Base-by-base conservation (phyloP, 176 grass and related monocot genomes). In the Aegilops tauschii region DNA sequence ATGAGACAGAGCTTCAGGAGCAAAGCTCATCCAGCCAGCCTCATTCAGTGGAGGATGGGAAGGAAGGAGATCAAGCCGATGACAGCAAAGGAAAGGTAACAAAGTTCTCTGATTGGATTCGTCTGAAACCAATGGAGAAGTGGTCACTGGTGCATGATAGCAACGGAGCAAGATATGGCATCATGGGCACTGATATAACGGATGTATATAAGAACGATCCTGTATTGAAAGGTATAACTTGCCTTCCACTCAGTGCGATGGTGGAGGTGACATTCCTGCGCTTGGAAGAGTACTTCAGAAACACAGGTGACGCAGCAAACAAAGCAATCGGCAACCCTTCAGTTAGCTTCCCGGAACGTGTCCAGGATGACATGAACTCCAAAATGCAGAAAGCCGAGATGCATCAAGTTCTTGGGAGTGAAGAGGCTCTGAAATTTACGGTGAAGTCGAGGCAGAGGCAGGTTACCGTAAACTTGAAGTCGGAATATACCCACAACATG, bases 111-210 rank as follows among this genome's bases (percentile, higher is more conserved):
- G 56, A 59, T 59, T 59, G 56, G 56, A 59, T 59, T 59, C 6
- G 6, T 59, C 18, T 59, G 56, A 59, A 59, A 59, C 56, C 56
- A 59, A 21, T 59, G 56, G 56, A 59, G 18, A 59, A 59, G 56
- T 82, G 65, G 80, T 82, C 80, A 35, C 30, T 82, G 44, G 4
- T 70, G 29, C 65, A 82, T 69, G 80, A 82, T 47, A 25, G 17
- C 9, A 4, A 36, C 0, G 44, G 63, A 5, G 80, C 80, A 54
- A 82, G 80, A 31, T 82, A 70, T 56, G 18, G 44, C 12, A 14
- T 82, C 29, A 82, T 82, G 80, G 65, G 44, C 4, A 52, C 16
- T 82, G 34, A 70, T 16, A 14, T 82, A 32, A 20, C 18, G 5
- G 80, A 82, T 23, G 4, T 82, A 5, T 54, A 69, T 69, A 35